Conservation (phyloP, 1,139 yeast species). For the Arxiozyma telluris region DNA sequence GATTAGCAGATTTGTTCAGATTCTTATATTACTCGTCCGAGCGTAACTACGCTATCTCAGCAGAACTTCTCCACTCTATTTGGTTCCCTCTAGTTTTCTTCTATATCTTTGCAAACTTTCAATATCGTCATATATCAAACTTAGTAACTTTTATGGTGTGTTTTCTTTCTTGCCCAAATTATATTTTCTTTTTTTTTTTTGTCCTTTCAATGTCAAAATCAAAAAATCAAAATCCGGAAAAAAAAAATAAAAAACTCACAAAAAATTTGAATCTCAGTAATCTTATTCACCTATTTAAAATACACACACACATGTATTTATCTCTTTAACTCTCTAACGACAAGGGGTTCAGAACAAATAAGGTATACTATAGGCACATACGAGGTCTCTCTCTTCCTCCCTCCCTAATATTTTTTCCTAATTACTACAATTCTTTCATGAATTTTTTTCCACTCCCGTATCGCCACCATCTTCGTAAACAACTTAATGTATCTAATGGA, state of each 20-base stretch:
- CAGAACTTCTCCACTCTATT: too few relatives aligned
- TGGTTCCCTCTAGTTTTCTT: neutral
- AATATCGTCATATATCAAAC: neutral
- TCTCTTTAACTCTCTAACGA: too few relatives aligned
- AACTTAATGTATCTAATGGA: constrained; percentile 57
- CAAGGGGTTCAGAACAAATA: neutral
- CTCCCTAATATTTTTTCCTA: neutral
- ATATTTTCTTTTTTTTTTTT: too few relatives aligned
- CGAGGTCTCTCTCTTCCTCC: too few relatives aligned
- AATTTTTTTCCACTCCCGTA: constrained; percentile 44
- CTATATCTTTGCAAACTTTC: neutral
- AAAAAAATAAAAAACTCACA: too few relatives aligned
- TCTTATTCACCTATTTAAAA: neutral
- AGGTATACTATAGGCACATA: neutral
- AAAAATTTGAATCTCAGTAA: neutral
- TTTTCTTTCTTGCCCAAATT: neutral
- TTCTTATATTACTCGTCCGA: too few relatives aligned
- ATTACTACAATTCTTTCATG: constrained; percentile 14
- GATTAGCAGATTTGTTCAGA: too few relatives aligned
- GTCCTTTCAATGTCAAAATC: neutral
- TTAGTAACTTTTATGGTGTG: too few relatives aligned
- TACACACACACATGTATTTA: too few relatives aligned
- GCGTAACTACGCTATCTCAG: too few relatives aligned
- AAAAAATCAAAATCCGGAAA: too few relatives aligned
- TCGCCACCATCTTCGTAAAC: constrained; percentile 82